Evolutionary conservation across 305 asterid species (phyloP).

Genomic region (Petunia hybrid): DNA sequence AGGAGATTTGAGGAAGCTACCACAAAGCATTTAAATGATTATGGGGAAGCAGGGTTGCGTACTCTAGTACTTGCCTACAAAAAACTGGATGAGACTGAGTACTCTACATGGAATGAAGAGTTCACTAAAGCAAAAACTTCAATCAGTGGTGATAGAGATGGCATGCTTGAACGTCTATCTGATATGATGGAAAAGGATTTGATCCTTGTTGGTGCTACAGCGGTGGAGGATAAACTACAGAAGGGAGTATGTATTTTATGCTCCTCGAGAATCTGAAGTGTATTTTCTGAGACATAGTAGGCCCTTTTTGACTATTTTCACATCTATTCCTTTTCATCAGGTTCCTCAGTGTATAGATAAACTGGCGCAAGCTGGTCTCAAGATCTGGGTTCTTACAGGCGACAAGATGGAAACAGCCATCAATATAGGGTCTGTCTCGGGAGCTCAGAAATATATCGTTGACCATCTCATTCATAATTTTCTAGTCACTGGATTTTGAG

Average conservation of each 20-base stretch:
- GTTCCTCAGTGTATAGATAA: slow-evolving; percentile 99
- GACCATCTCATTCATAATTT: slow-evolving; percentile 22
- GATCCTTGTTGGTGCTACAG: slow-evolving; percentile 92
- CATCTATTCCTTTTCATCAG: slow-evolving; percentile 43
- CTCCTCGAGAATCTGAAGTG: slow-evolving; percentile 24
- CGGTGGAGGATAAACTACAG: slow-evolving; percentile 98
- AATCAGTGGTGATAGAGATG: slow-evolving; percentile 77
- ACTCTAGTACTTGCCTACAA: slow-evolving; percentile 89
- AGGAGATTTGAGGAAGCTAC: slow-evolving; percentile 74
- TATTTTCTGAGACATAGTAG: background rate
- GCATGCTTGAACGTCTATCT: slow-evolving; percentile 74
- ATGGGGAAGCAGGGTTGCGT: slow-evolving; percentile 93
- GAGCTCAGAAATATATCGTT: slow-evolving; percentile 18
- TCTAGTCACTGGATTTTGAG: slow-evolving; percentile 25
- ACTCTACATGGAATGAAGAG: slow-evolving; percentile 76
- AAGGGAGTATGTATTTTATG: slow-evolving; percentile 65
- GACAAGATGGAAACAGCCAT: slow-evolving; percentile 99
- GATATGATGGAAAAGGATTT: slow-evolving; percentile 88
- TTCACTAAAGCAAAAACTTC: slow-evolving; percentile 76
- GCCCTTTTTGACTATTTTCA: slow-evolving; percentile 3
- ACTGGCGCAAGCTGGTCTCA: slow-evolving; percentile 93
- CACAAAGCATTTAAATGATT: slow-evolving; percentile 74
- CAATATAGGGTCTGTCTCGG: slow-evolving; percentile 83
- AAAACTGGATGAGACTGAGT: slow-evolving; percentile 74
- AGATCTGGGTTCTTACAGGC: slow-evolving; percentile 97